Percentiles rank a stretch among this genome's conserved stretches.
Evolutionary conservation across 441 rosid species (phyloP).

Genomic region (Hura crepitans): DNA sequence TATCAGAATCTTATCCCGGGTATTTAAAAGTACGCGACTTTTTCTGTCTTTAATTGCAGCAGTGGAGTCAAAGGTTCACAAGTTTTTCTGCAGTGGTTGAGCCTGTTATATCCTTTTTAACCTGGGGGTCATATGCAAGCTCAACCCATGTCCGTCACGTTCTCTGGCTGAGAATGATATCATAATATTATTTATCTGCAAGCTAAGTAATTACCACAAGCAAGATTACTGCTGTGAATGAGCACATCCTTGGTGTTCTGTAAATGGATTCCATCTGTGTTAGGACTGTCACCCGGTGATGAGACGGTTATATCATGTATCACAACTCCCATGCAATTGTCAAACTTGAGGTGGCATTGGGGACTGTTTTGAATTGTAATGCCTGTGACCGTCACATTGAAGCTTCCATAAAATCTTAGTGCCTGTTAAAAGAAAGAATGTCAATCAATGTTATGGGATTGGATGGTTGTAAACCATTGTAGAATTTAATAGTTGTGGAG

Average conservation of each 20-base stretch:
- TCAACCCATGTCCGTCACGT: slow-evolving; percentile 22
- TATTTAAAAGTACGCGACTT: slow-evolving; percentile 17
- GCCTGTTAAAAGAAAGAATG: slow-evolving; percentile 47
- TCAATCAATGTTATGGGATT: slow-evolving; percentile 16
- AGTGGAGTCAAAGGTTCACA: neutral
- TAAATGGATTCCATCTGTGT: slow-evolving; percentile 93
- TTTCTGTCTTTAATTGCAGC: slow-evolving; percentile 1
- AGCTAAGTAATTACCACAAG: slow-evolving; percentile 61
- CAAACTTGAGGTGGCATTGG: slow-evolving; percentile 92
- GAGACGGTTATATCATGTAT: slow-evolving; percentile 64
- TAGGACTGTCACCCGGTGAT: slow-evolving; percentile 97
- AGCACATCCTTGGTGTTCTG: slow-evolving; percentile 86
- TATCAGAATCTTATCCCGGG: slow-evolving; percentile 23
- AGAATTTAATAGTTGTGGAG: slow-evolving; percentile 10
- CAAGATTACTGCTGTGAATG: slow-evolving; percentile 63
- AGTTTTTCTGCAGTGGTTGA: slow-evolving; percentile 8
- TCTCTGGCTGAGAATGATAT: slow-evolving; percentile 5
- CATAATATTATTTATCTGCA: slow-evolving; percentile 8
- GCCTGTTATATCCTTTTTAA: slow-evolving; percentile 12
- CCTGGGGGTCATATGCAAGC: slow-evolving; percentile 17
- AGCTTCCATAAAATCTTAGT: slow-evolving; percentile 75
- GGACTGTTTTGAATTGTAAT: slow-evolving; percentile 92
- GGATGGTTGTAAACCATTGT: slow-evolving; percentile 11
- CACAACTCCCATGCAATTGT: slow-evolving; percentile 67
- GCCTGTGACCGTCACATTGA: slow-evolving; percentile 63